Evolutionary conservation across 176 grass and related monocot species (phyloP), one percentile per base, ranked within the genome.

Genomic region (Dactylis glomerata): DNA sequence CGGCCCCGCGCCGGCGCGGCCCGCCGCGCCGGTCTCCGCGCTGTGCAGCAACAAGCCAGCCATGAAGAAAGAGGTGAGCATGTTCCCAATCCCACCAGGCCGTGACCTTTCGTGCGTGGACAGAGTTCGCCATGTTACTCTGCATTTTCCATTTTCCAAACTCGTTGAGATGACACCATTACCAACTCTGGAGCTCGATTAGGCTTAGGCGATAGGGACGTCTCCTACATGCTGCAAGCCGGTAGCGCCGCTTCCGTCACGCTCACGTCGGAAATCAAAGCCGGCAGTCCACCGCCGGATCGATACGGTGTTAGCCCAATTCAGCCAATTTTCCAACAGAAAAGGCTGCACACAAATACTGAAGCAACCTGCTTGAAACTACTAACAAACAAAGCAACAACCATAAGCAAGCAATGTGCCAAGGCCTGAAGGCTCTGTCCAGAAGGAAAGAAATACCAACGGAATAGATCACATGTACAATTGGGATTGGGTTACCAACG

Each of bases 61-160:
- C 15, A 55, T 73, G 4, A 94, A 90, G 87, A 97, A 88, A 90
- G 94, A 97, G 94, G 94, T 97, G 85, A 81, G 36, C 46, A 2
- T 57, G 52, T 12, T 36, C 2, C 8, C 34, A 36, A n/a, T 36
- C 34, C 34, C 34, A 36, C 34, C 34, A 36, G 34, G 34, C 34
- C 34, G 34, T 36, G 34, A 36, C 34, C 34, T 36, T 36, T 36
- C 34, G 34, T 36, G 34, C 34, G 3, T 36, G 34, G 34, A 36
- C 34, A 36, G 34, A 36, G 34, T 36, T 36, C 5, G 34, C 34
- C 34, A 36, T 36, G 34, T 36, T 36, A 42, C 80, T 31, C 28
- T 8, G 15, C 24, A 5, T 16, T 63, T 5, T 65, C 67, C 57
- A 22, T 12, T 54, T 50, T 26, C 81, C 15, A 31, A 28, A 19